Evolutionary conservation across 768 basidiomycete species (phyloP), one percentile per base, ranked within the genome.

Genomic region (Dictyophora rubrovolvata): DNA sequence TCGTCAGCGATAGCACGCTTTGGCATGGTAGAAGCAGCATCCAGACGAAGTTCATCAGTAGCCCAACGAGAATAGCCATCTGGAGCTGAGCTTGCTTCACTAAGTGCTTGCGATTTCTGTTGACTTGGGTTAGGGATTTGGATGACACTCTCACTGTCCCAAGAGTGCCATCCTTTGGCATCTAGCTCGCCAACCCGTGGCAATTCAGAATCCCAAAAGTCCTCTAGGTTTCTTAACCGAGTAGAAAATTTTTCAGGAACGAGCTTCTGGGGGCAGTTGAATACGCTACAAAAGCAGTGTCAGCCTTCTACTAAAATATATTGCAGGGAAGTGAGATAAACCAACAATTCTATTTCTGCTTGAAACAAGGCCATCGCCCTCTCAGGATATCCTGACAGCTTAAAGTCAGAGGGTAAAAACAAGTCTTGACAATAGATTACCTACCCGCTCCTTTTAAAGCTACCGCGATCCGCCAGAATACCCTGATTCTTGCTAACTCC

Each of bases 141-240:
- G 34, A 76, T 70, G 51, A 73, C 75, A 21, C 76, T 75, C 20
- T 75, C 71, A 11, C 72, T 66, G 46, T 78, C 69, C 87, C 87
- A 91, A 35, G 71, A 61, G 14, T 75, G 75, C 88, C 89, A 92
- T 22, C 90, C 89, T 58, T 69, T 73, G 9, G 89, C 80, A 56
- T 74, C 72, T 0, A 69, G 67, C 66, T 93, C 90, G 28, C 89
- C 87, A 9, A 84, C 68, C n/a, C 89, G 83, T n/a, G 83, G 83
- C 10, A 71, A 73, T 69, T 91, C 90, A 4, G 85, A 81, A 54
- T 93, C 90, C 90, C 90, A 93, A 67, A 87, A 93, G 54, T 83
- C 81, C 71, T 90, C 89, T 4, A 93, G 74, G 16, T 76, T 72
- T 56, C 80, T 75, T 2, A 91, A 71, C 54, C 78, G 79, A 4